Conservation (phyloP, 164 flowering plant species). For the Sedum album region DNA sequence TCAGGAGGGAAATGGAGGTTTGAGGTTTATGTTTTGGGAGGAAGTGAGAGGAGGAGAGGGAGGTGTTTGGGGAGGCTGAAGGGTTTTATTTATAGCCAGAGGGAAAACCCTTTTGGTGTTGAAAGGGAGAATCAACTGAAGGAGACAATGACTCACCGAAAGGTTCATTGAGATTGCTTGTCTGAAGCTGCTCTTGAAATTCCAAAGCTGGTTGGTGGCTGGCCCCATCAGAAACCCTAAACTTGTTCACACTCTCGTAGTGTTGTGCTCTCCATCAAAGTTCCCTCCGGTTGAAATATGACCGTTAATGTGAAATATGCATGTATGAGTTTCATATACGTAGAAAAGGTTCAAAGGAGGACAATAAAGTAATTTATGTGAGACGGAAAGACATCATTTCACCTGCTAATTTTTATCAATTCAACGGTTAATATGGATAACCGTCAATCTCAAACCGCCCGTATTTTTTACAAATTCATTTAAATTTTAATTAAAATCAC, state of each 20-base stretch:
- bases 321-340: not conserved
- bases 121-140: slow-evolving; percentile 4
- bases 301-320: slow-evolving; percentile 21
- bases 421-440: too few species aligned
- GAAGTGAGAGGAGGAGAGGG: slow-evolving; percentile 4
- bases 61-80: slow-evolving; percentile 14
- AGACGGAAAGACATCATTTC: too few species aligned
- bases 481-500: too few species aligned
- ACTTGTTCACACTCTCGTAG: not conserved
- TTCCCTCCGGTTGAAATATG: slow-evolving; percentile 36
- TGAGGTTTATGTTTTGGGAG: not conserved
- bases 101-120: slow-evolving; percentile 27
- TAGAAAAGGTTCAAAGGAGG: not conserved
- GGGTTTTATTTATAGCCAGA: slow-evolving; percentile 16
- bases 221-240: slow-evolving; percentile 13
- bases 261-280: not conserved
- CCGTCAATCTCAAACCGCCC: too few species aligned
- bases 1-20: not conserved
- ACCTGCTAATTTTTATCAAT: too few species aligned
- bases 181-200: slow-evolving; percentile 36
- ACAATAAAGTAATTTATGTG: too few species aligned
- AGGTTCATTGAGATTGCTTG: slow-evolving; percentile 43
- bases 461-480: too few species aligned
- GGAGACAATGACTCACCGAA: slow-evolving; percentile 38
- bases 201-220: slow-evolving; percentile 30